These are phyloP conservation scores for Astragalus glycyphyllos DNA, from an alignment of 306 rosid species.

Conservation along the genomic window DNA sequence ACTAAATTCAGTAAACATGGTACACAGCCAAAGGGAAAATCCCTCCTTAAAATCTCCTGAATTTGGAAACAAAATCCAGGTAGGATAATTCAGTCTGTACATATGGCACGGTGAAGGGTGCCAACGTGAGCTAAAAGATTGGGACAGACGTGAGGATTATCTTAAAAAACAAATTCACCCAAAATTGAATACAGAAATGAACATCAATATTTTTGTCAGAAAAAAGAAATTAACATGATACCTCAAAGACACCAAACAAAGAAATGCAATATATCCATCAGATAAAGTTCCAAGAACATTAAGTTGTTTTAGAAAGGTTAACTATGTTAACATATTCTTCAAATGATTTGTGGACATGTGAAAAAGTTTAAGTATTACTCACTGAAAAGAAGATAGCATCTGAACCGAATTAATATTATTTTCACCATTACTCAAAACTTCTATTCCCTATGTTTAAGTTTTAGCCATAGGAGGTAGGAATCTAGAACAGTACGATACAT, in stretches of 20 bases:
- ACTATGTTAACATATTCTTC: conserved; percentile 6
- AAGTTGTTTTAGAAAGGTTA: conserved; percentile 12
- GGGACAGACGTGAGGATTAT: neutral
- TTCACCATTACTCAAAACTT: conserved; percentile 28
- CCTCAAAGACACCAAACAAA: conserved; percentile 4
- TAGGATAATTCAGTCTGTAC: neutral
- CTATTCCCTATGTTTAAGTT: conserved; percentile 24
- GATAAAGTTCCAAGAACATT: conserved; percentile 1
- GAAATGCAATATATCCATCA: neutral
- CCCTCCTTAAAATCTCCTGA: conserved; percentile 16
- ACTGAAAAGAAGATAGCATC: conserved; percentile 19
- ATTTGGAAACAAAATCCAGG: neutral
- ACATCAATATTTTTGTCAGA: neutral
- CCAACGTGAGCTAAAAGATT: neutral
- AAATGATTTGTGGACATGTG: conserved; percentile 15
- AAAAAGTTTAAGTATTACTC: conserved; percentile 15
- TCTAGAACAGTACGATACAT: conserved; percentile 11
- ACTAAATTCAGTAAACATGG: neutral
- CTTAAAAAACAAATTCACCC: neutral
- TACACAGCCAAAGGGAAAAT: neutral
- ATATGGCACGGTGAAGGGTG: neutral
- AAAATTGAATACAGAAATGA: neutral
- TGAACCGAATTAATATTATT: conserved; percentile 28
- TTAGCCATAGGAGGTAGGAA: conserved; percentile 16
- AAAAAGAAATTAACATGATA: neutral